These are phyloP conservation scores for Aspergillus novoparasiticus DNA, from an alignment of 2,329 filamentous ascomycete genomes.

Conservation along the genomic window DNA sequence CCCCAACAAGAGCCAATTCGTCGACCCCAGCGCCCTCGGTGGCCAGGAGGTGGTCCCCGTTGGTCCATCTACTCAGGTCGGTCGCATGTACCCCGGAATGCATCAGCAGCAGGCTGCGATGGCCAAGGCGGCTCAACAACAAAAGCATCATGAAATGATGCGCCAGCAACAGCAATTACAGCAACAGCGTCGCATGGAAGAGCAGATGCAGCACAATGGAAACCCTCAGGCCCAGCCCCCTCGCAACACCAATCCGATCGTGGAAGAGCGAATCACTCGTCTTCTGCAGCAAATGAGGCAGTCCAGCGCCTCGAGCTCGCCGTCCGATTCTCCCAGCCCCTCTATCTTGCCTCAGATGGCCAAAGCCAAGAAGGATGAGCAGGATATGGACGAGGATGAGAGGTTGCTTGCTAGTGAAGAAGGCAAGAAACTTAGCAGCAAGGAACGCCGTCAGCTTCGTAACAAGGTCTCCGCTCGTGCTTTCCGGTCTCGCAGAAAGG, in stretches of 20 bases:
- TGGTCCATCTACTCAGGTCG: conserved; percentile 58
- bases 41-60: conserved; percentile 61
- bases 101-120: conserved; percentile 85
- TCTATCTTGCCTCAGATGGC: conserved; percentile 65
- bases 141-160: conserved; percentile 61
- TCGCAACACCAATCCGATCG: conserved; percentile 63
- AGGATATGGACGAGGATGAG: conserved; percentile 99
- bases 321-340: conserved; percentile 48
- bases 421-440: conserved; percentile 98
- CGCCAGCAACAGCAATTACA: conserved; percentile 54
- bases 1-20: conserved; percentile 54
- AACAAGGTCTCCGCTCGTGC: conserved; percentile 98
- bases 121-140: conserved; percentile 72
- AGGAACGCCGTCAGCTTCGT: conserved; percentile 92
- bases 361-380: conserved; percentile 86
- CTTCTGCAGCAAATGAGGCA: conserved; percentile 90
- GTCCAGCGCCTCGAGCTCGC: conserved; percentile 59
- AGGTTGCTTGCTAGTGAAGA: conserved; percentile 91
- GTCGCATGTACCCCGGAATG: conserved; percentile 88
- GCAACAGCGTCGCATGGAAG: conserved; percentile 30
- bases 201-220: conserved; percentile 28
- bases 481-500: conserved; percentile 97
- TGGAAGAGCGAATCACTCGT: conserved; percentile 92
- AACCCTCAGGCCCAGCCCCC: conserved; percentile 35
- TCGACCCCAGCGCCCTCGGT: conserved; percentile 74